Percentiles rank a stretch among this genome's conserved stretches.
Evolutionary conservation across 1,139 yeast genomes (phyloP).

Genomic region (Torulaspora pretoriensis): DNA sequence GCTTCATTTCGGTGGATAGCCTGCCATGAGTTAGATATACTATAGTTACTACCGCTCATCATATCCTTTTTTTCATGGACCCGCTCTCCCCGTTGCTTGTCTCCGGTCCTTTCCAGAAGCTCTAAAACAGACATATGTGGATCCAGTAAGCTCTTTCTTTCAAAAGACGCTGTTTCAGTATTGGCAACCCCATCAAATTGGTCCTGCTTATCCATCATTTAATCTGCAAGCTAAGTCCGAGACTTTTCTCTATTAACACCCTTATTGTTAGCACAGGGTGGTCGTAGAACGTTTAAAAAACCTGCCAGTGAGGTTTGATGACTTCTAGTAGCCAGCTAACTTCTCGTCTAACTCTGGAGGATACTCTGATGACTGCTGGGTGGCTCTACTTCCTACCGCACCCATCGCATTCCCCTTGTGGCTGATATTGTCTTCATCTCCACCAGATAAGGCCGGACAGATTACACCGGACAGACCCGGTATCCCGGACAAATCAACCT

Average conservation of each 20-base stretch:
- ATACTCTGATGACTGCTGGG: slow-evolving; percentile 1
- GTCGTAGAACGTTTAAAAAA: not conserved
- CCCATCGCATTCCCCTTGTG: slow-evolving; percentile 10
- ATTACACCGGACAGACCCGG: not conserved
- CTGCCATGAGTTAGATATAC: slow-evolving; percentile 33
- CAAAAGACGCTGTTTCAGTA: slow-evolving; percentile 7
- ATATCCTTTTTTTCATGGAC: slow-evolving; percentile 1
- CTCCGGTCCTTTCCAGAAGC: slow-evolving; percentile 10
- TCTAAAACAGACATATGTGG: slow-evolving; percentile 34
- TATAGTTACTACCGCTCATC: slow-evolving; percentile 9
- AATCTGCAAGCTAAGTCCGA: not conserved
- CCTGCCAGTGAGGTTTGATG: not conserved
- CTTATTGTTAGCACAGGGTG: too few species aligned
- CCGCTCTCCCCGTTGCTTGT: not conserved
- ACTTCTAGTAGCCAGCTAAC: not conserved
- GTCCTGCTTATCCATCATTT: not conserved
- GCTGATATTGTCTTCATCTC: not conserved
- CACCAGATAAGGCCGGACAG: slow-evolving; percentile 6
- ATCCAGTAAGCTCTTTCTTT: slow-evolving; percentile 25
- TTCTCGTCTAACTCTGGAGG: not conserved
- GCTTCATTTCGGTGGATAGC: slow-evolving; percentile 25
- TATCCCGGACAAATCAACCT: not conserved
- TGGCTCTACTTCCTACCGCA: not conserved
- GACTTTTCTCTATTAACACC: too few species aligned
- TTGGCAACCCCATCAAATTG: not conserved